Evolutionary conservation across 1,284 basidiomycete genomes (phyloP).

Genomic region (Naganishia sp.): DNA sequence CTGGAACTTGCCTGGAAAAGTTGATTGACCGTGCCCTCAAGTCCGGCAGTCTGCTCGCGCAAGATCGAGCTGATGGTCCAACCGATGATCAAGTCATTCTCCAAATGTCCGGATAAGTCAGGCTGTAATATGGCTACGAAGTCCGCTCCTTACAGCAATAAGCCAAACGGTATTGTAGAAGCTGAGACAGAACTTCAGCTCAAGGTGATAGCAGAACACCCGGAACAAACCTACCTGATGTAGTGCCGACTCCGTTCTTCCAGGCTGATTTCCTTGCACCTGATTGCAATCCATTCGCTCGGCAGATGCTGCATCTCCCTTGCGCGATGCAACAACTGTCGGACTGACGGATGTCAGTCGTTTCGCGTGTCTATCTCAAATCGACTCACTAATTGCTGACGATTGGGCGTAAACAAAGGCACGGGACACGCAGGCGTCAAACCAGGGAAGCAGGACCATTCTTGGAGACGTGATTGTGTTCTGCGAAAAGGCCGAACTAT

Average conservation of each 20-base stretch:
- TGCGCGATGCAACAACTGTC: background rate
- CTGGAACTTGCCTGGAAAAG: background rate
- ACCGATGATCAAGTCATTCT: conserved; percentile 83
- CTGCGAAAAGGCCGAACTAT: conserved; percentile 22
- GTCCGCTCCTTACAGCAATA: conserved; percentile 57
- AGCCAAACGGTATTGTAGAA: conserved; percentile 92
- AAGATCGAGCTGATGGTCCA: conserved; percentile 68
- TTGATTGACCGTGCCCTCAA: background rate
- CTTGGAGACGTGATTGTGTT: conserved; percentile 3
- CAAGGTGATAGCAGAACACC: conserved; percentile 41
- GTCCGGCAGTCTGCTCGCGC: conserved; percentile 60
- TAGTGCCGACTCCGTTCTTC: conserved; percentile 50
- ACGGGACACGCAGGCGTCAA: too few species aligned
- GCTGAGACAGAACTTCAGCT: conserved; percentile 60
- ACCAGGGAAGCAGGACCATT: too few species aligned
- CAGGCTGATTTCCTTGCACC: conserved; percentile 47
- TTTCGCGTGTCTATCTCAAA: too few species aligned
- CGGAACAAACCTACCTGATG: conserved; percentile 47
- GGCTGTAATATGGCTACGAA: background rate
- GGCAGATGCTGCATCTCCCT: background rate
- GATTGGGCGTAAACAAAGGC: too few species aligned
- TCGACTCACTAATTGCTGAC: too few species aligned
- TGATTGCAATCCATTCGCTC: conserved; percentile 6
- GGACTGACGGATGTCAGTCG: background rate
- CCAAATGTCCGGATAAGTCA: conserved; percentile 3